These are phyloP conservation scores for Megacollybia marginata DNA, from an alignment of 768 basidiomycete species.

Conservation along the genomic window DNA sequence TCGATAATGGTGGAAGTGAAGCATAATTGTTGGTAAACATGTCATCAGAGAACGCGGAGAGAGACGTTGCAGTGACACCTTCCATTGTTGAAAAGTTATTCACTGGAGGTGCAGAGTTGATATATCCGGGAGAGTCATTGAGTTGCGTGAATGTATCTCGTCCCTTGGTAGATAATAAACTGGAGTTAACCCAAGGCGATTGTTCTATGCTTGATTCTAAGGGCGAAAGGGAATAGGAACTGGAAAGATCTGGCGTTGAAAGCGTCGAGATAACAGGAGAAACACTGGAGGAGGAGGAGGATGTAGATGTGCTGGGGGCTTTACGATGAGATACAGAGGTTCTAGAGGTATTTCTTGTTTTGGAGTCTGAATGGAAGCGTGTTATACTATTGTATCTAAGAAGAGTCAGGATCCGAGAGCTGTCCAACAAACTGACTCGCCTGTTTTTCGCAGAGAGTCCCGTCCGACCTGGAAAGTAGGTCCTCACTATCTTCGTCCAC, in stretches of 20 bases:
- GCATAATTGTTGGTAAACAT: too few relatives aligned
- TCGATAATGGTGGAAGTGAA: too few relatives aligned
- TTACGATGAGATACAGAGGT: not conserved
- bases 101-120: too few relatives aligned
- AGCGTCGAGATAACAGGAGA: not conserved
- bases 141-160: not conserved
- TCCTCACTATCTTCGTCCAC: too few relatives aligned
- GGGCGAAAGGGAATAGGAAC: not conserved
- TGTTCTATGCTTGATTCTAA: not conserved
- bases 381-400: slow-evolving; percentile 14
- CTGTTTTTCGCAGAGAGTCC: slow-evolving; percentile 23
- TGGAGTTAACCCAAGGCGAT: not conserved
- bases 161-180: not conserved
- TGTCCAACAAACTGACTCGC: slow-evolving; percentile 5
- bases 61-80: too few relatives aligned
- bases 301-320: not conserved
- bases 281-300: not conserved
- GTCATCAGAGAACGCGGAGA: too few relatives aligned
- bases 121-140: too few relatives aligned
- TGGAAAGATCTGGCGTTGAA: not conserved
- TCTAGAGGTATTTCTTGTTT: not conserved
- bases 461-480: slow-evolving; percentile 19
- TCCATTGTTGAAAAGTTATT: too few relatives aligned
- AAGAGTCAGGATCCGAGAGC: not conserved
- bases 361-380: slow-evolving; percentile 3